These are phyloP conservation scores for Umbelopsis sp. DNA, from an alignment of 371 early-diverging fungal genomes.

Conservation along the genomic window DNA sequence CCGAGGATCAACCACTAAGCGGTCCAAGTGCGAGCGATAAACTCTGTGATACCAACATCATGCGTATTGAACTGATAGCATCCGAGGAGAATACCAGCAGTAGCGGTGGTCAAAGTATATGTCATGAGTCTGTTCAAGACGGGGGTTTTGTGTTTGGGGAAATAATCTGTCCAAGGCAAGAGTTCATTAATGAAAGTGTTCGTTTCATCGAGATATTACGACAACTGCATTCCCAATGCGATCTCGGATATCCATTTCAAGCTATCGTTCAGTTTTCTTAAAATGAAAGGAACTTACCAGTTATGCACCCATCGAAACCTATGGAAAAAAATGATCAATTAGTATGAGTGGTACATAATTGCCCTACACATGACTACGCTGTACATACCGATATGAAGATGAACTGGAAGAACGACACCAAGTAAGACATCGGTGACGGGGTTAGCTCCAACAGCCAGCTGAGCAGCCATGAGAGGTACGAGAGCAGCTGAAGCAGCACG, in stretches of 20 bases:
- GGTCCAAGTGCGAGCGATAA: conserved; percentile 82
- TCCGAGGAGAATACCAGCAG: conserved; percentile 81
- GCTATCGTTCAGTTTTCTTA: not conserved
- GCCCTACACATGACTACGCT: too few species aligned
- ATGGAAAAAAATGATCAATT: not conserved
- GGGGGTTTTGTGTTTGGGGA: conserved; percentile 73
- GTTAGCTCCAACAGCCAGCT: conserved; percentile 78
- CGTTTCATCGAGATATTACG: too few species aligned
- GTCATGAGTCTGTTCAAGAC: conserved; percentile 62
- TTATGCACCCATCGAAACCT: conserved; percentile 65
- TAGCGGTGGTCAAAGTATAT: conserved; percentile 69
- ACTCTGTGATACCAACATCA: conserved; percentile 92
- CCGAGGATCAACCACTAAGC: conserved; percentile 46
- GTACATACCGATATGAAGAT: conserved; percentile 79
- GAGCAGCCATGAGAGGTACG: conserved; percentile 78
- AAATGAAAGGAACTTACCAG: conserved; percentile 37
- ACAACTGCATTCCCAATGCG: too few species aligned
- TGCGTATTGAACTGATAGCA: conserved; percentile 94
- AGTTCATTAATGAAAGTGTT: too few species aligned
- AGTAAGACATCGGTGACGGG: conserved; percentile 87
- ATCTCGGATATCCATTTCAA: not conserved
- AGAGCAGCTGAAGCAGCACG: conserved; percentile 77
- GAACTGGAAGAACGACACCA: conserved; percentile 89
- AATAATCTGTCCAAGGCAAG: conserved; percentile 72
- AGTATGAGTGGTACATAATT: not conserved